phyloP scores from a whole-genome alignment of 2,329 filamentous ascomycete species.

The Intubia oerlemansii region DNA sequence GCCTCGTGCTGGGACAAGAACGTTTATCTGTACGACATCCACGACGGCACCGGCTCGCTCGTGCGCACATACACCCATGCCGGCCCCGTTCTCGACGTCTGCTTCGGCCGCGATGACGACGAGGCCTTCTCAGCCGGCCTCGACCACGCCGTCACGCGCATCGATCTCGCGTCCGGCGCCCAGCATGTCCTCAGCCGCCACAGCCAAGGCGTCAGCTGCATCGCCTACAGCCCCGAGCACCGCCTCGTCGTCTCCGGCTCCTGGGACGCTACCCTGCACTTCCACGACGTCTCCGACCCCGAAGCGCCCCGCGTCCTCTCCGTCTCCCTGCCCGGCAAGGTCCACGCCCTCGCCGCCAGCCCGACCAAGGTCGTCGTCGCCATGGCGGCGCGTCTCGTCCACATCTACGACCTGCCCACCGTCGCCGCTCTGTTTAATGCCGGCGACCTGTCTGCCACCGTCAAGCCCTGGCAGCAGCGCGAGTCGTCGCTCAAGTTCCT shows the following conservation, averaged over 20 bases:
- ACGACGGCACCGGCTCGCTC: conserved; percentile 33
- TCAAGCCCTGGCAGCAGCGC: conserved; percentile 77
- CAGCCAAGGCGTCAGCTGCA: conserved; percentile 54
- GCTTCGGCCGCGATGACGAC: conserved; percentile 64
- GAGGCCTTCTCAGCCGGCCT: conserved; percentile 74
- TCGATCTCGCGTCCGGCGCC: conserved; percentile 52
- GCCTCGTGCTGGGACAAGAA: conserved; percentile 89
- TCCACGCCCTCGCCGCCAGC: conserved; percentile 65
- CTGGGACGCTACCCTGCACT: conserved; percentile 81
- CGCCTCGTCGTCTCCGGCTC: conserved; percentile 74
- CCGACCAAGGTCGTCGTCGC: conserved; percentile 74
- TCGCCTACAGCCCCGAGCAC: conserved; percentile 61
- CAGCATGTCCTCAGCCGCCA: conserved; percentile 64
- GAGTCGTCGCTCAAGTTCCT: conserved; percentile 94
- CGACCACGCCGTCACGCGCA: conserved; percentile 62
- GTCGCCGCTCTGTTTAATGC: conserved; percentile 35
- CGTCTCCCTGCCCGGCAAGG: conserved; percentile 62
- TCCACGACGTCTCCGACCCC: conserved; percentile 39
- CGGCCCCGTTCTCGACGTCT: conserved; percentile 76
- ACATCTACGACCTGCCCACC: conserved; percentile 75
- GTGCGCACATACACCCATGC: conserved; percentile 58
- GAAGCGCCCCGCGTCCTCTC: conserved; percentile 24
- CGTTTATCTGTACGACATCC: conserved; percentile 72
- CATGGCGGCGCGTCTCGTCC: conserved; percentile 82
- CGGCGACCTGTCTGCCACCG: conserved; percentile 18